These are phyloP conservation scores for Leccinum solheimii DNA, from an alignment of 1,284 basidiomycete species.

Conservation along the genomic window DNA sequence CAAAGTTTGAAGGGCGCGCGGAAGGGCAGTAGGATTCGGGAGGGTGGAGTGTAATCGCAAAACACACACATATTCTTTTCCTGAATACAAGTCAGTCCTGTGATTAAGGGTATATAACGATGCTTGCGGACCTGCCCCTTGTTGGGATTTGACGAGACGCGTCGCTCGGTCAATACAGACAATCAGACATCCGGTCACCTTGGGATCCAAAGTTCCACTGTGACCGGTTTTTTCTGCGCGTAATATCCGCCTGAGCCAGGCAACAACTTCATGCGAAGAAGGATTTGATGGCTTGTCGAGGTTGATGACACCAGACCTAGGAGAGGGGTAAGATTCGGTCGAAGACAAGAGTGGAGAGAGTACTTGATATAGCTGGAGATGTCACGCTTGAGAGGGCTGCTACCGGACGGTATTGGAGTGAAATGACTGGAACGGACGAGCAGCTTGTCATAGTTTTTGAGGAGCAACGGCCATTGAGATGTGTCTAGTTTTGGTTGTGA, in stretches of 20 bases:
- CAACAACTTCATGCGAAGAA: conserved; percentile 99
- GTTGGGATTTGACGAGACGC: conserved; percentile 97
- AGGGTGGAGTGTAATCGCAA: conserved; percentile 88
- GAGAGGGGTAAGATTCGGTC: conserved; percentile 4
- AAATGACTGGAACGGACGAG: conserved; percentile 96
- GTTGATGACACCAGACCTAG: conserved; percentile 96
- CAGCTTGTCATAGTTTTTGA: conserved; percentile 99
- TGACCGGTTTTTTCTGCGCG: conserved; percentile 98
- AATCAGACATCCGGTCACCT: conserved; percentile 98
- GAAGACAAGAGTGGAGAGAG: conserved; percentile 7
- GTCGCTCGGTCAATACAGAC: conserved; percentile 99
- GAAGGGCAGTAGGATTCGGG: conserved; percentile 81
- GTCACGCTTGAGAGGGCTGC: conserved; percentile 93
- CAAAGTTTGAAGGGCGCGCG: conserved; percentile 93
- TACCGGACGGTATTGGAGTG: conserved; percentile 92
- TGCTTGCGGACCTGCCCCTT: conserved; percentile 76
- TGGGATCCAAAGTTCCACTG: conserved; percentile 97
- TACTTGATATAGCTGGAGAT: conserved; percentile 90
- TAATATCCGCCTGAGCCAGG: conserved; percentile 95
- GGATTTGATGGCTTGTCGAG: conserved; percentile 99
- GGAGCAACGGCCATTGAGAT: conserved; percentile 94
- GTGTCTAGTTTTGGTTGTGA: conserved; percentile 83
- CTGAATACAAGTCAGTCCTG: conserved; percentile 40
- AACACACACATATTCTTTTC: conserved; percentile 99
- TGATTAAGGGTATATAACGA: conserved; percentile 2